Conservation (phyloP, 345 rosid genomes). For the Ceriops decandra region DNA sequence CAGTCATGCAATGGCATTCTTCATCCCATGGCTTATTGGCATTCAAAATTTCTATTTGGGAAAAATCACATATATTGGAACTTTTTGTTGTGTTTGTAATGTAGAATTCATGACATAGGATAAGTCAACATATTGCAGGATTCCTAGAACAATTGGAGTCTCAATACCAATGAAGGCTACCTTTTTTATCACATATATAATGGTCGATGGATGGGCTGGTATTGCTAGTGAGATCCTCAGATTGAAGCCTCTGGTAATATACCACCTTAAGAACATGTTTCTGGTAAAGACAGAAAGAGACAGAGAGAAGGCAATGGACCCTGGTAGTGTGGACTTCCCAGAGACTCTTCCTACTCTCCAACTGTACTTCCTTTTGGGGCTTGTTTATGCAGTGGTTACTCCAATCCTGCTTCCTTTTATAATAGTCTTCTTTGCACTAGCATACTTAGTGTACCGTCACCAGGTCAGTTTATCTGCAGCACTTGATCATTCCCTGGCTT, state of each 20-base stretch:
- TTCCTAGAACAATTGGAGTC: conserved; percentile 93
- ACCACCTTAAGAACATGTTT: conserved; percentile 89
- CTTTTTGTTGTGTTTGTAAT: neutral
- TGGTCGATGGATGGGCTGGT: conserved; percentile 99
- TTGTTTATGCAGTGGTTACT: conserved; percentile 86
- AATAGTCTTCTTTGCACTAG: conserved; percentile 81
- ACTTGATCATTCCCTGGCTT: neutral
- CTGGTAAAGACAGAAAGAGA: conserved; percentile 87
- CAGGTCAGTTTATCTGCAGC: conserved; percentile 54
- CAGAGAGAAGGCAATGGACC: conserved; percentile 79
- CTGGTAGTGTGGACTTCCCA: conserved; percentile 75
- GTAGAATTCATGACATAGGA: neutral
- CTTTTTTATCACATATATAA: conserved; percentile 87
- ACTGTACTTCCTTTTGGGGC: conserved; percentile 88
- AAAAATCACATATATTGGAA: too few species aligned
- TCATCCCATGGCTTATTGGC: neutral
- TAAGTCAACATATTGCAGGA: conserved; percentile 40
- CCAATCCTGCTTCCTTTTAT: conserved; percentile 96
- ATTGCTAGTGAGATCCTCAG: conserved; percentile 92
- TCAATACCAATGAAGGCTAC: conserved; percentile 99
- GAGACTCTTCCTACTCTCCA: conserved; percentile 90
- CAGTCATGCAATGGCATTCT: neutral
- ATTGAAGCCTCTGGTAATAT: conserved; percentile 73
- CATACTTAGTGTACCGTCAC: conserved; percentile 92
- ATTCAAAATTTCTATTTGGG: too few species aligned